These are phyloP conservation scores for Rostrohypoxylon terebratum DNA, from an alignment of 495 filamentous ascomycete species.

Conservation along the genomic window DNA sequence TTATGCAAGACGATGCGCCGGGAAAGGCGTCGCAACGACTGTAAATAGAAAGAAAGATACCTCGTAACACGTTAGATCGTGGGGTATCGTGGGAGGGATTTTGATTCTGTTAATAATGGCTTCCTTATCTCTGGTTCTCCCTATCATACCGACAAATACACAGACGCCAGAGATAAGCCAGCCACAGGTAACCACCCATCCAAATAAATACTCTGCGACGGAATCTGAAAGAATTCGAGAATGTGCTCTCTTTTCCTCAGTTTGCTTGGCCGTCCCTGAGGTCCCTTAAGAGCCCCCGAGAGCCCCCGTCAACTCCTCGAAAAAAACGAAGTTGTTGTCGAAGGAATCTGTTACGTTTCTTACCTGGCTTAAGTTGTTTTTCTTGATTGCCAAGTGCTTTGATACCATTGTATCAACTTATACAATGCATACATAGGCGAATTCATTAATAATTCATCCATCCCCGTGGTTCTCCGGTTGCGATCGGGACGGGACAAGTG, in stretches of 20 bases:
- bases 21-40: constrained; percentile 30
- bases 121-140: constrained; percentile 46
- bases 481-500: constrained; percentile 38
- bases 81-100: constrained; percentile 46
- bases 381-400: background rate
- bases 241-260: constrained; percentile 27
- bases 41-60: constrained; percentile 40
- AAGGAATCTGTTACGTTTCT: background rate
- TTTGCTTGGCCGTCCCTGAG: constrained; percentile 14
- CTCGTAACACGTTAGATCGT: constrained; percentile 42
- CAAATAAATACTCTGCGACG: constrained; percentile 42
- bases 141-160: constrained; percentile 44
- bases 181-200: constrained; percentile 38
- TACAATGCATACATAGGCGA: background rate
- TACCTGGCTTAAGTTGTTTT: background rate
- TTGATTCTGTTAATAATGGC: constrained; percentile 47
- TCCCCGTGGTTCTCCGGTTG: background rate
- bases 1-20: constrained; percentile 33
- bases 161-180: constrained; percentile 46
- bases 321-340: constrained; percentile 12
- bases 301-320: constrained; percentile 5
- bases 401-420: constrained; percentile 12
- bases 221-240: constrained; percentile 23
- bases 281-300: too few relatives aligned
- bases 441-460: constrained; percentile 11